Conservation (phyloP, 2,329 filamentous ascomycete species). For the Trichoderma afroharzianum region DNA sequence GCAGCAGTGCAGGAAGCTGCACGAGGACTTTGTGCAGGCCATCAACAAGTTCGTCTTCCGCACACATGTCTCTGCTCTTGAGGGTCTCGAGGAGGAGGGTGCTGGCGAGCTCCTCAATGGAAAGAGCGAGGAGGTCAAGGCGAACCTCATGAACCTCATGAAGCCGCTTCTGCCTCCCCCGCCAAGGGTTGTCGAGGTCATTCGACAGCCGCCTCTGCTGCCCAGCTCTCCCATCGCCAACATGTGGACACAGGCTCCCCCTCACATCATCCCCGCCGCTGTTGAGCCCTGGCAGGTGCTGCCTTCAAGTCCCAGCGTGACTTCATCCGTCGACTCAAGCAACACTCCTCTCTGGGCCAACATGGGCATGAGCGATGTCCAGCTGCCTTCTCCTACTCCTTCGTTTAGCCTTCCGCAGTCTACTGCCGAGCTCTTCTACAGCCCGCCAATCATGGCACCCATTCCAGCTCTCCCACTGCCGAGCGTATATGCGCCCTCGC, state of each 20-base stretch:
- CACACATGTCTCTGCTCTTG: constrained; percentile 80
- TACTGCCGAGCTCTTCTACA: constrained; percentile 73
- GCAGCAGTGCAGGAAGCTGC: constrained; percentile 91
- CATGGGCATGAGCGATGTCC: constrained; percentile 70
- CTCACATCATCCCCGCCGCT: constrained; percentile 58
- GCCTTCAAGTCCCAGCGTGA: constrained; percentile 80
- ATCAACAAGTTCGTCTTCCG: constrained; percentile 97
- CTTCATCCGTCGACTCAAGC: constrained; percentile 66
- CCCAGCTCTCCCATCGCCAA: constrained; percentile 74
- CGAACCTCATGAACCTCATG: constrained; percentile 77
- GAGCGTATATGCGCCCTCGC: constrained; percentile 73
- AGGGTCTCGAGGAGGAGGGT: constrained; percentile 95
- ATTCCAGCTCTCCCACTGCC: constrained; percentile 77
- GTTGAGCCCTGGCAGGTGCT: constrained; percentile 89
- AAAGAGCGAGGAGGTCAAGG: constrained; percentile 91
- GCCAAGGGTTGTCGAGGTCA: constrained; percentile 82
- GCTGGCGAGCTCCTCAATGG: constrained; percentile 89
- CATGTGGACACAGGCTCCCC: constrained; percentile 77
- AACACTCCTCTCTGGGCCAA: constrained; percentile 73
- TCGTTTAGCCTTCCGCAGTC: constrained; percentile 72
- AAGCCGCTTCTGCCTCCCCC: constrained; percentile 82
- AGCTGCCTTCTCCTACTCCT: constrained; percentile 73
- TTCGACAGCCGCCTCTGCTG: constrained; percentile 80
- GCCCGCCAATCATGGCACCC: constrained; percentile 69
- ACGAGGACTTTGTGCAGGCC: constrained; percentile 93